phyloP scores from a whole-genome alignment of 2,329 filamentous ascomycete species.

The Hymenoscyphus albidus region DNA sequence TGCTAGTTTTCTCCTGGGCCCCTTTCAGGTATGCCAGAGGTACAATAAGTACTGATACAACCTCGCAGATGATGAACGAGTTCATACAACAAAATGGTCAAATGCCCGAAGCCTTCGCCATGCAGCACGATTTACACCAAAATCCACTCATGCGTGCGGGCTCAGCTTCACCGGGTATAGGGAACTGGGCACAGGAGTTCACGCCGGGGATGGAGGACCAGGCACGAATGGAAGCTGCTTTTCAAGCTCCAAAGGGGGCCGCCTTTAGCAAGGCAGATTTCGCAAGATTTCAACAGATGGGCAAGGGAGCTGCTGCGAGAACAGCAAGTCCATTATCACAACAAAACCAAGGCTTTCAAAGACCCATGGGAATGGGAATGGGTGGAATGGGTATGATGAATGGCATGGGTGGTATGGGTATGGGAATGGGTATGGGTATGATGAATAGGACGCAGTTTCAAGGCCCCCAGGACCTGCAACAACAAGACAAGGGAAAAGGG shows the following conservation, averaged over 20 bases:
- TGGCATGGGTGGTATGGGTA: slow-evolving; percentile 30
- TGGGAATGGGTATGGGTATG: slow-evolving; percentile 52
- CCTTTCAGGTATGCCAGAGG: not conserved
- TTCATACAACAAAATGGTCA: slow-evolving; percentile 78
- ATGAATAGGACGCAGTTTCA: slow-evolving; percentile 42
- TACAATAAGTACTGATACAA: slow-evolving; percentile 9
- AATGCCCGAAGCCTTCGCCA: slow-evolving; percentile 41
- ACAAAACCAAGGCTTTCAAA: slow-evolving; percentile 50
- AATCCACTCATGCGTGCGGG: slow-evolving; percentile 28
- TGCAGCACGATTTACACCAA: slow-evolving; percentile 32
- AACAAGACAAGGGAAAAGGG: slow-evolving; percentile 69
- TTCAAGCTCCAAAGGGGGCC: slow-evolving; percentile 53
- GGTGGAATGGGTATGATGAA: slow-evolving; percentile 39
- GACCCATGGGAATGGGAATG: slow-evolving; percentile 52
- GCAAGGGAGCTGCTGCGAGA: slow-evolving; percentile 51
- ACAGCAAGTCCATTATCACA: slow-evolving; percentile 55
- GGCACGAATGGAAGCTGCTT: slow-evolving; percentile 67
- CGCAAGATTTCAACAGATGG: slow-evolving; percentile 76
- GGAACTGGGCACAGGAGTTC: slow-evolving; percentile 62
- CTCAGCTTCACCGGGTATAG: slow-evolving; percentile 37
- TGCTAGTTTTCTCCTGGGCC: not conserved
- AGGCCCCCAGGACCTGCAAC: slow-evolving; percentile 42
- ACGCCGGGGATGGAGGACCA: slow-evolving; percentile 52
- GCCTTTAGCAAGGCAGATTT: slow-evolving; percentile 83
- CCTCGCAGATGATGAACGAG: slow-evolving; percentile 79